Evolutionary conservation across 805 yeast genomes (phyloP).

Genomic region (Monosporozyma unispora): DNA sequence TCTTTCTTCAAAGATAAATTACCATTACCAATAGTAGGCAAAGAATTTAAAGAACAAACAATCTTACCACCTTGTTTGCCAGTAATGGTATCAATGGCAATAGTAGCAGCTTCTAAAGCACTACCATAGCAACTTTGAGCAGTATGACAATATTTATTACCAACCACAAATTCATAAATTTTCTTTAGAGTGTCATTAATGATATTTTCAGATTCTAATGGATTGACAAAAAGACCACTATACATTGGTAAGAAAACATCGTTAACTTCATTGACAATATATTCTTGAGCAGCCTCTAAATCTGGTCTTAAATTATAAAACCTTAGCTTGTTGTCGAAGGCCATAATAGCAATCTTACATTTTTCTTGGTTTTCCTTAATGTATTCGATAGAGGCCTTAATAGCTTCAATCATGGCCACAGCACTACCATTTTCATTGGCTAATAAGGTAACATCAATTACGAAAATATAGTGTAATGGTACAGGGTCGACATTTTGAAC

Average conservation of each 20-base stretch:
- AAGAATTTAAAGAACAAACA: slow-evolving; percentile 50
- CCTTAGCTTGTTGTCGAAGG: slow-evolving; percentile 64
- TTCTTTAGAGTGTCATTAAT: slow-evolving; percentile 61
- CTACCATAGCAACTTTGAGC: slow-evolving; percentile 69
- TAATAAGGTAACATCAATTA: slow-evolving; percentile 61
- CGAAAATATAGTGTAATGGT: slow-evolving; percentile 60
- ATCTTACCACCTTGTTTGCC: slow-evolving; percentile 76
- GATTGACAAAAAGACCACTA: slow-evolving; percentile 73
- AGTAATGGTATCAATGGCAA: slow-evolving; percentile 44
- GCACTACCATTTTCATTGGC: slow-evolving; percentile 49
- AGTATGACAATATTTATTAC: slow-evolving; percentile 20
- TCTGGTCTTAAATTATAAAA: slow-evolving; percentile 59
- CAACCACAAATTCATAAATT: slow-evolving; percentile 31
- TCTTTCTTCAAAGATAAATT: slow-evolving; percentile 37
- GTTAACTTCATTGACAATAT: slow-evolving; percentile 56
- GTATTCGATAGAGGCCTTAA: slow-evolving; percentile 43
- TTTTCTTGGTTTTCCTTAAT: slow-evolving; percentile 30
- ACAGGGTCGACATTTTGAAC: slow-evolving; percentile 33
- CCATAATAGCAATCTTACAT: slow-evolving; percentile 57
- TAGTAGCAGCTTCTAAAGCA: slow-evolving; percentile 60
- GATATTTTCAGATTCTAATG: slow-evolving; percentile 50
- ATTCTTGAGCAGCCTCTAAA: slow-evolving; percentile 47
- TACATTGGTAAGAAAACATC: slow-evolving; percentile 62
- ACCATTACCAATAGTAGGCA: slow-evolving; percentile 83
- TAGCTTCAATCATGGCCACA: slow-evolving; percentile 55